Percentiles rank a stretch among this genome's conserved stretches.
phyloP scores from a whole-genome alignment of 352 stramenopile genomes.

The Phytopythium oedochilum region DNA sequence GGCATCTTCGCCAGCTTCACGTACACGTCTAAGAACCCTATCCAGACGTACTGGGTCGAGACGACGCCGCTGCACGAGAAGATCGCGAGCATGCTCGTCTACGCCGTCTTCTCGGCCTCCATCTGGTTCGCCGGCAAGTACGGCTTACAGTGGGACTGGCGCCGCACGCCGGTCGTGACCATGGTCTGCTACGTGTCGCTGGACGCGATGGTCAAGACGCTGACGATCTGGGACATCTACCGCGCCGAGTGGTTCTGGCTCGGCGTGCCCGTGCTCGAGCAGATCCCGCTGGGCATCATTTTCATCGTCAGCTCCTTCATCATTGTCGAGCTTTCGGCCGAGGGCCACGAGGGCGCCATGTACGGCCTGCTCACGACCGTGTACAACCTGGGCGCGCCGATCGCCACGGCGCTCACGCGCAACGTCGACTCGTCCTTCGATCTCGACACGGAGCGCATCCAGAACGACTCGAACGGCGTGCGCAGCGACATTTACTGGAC shows the following conservation, averaged over 20 bases:
- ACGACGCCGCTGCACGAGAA: slow-evolving; percentile 40
- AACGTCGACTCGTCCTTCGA: slow-evolving; percentile 39
- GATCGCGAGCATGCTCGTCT: slow-evolving; percentile 24
- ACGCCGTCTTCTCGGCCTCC: slow-evolving; percentile 19
- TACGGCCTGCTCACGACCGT: slow-evolving; percentile 64
- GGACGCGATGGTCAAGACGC: slow-evolving; percentile 28
- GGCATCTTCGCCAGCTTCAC: slow-evolving; percentile 39
- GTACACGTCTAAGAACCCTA: slow-evolving; percentile 28
- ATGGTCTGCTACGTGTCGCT: slow-evolving; percentile 29
- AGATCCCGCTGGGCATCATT: slow-evolving; percentile 40
- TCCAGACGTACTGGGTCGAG: slow-evolving; percentile 37
- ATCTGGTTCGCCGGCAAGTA: slow-evolving; percentile 52
- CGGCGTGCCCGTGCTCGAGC: slow-evolving; percentile 31
- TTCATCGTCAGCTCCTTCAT: slow-evolving; percentile 61
- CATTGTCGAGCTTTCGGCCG: slow-evolving; percentile 46
- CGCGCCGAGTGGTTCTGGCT: slow-evolving; percentile 55
- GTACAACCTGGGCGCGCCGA: slow-evolving; percentile 41
- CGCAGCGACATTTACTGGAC: slow-evolving; percentile 47
- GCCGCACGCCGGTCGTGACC: slow-evolving; percentile 23
- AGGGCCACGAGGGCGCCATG: slow-evolving; percentile 59
- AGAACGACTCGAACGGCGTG: slow-evolving; percentile 39
- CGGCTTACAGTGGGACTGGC: slow-evolving; percentile 57
- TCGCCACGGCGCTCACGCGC: slow-evolving; percentile 32
- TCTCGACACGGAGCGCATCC: slow-evolving; percentile 39
- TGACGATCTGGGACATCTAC: slow-evolving; percentile 48